phyloP scores from a whole-genome alignment of 169 alveolate species.

The Plasmodium relictum region DNA sequence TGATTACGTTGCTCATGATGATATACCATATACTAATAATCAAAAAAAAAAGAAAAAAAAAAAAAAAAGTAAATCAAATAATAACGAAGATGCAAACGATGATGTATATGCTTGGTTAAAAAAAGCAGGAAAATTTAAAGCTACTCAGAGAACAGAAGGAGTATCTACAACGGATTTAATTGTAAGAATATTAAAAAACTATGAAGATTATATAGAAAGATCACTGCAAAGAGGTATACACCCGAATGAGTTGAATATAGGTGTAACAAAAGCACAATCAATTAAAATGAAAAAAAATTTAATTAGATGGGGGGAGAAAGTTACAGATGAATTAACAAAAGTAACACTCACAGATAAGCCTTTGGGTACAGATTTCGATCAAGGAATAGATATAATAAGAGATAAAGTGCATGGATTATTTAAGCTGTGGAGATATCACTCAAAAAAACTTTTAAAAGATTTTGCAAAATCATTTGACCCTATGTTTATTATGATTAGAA shows the following conservation, averaged over 20 bases:
- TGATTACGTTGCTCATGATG: slow-evolving; percentile 96
- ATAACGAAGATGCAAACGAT: slow-evolving; percentile 83
- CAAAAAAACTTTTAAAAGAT: slow-evolving; percentile 76
- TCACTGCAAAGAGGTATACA: slow-evolving; percentile 95
- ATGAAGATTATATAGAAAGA: slow-evolving; percentile 95
- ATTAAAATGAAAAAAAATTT: slow-evolving; percentile 91
- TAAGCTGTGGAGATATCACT: slow-evolving; percentile 79
- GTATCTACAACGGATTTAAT: slow-evolving; percentile 97
- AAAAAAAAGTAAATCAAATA: slow-evolving; percentile 74
- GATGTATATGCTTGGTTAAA: slow-evolving; percentile 94
- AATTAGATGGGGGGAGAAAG: slow-evolving; percentile 90
- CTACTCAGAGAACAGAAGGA: slow-evolving; percentile 96
- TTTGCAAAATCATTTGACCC: slow-evolving; percentile 78
- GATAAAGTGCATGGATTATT: slow-evolving; percentile 77
- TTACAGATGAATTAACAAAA: slow-evolving; percentile 89
- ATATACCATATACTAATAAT: slow-evolving; percentile 92
- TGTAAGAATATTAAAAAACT: slow-evolving; percentile 94
- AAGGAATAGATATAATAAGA: slow-evolving; percentile 81
- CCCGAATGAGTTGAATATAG: slow-evolving; percentile 94
- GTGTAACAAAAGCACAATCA: slow-evolving; percentile 91
- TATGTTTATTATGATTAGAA: slow-evolving; percentile 58
- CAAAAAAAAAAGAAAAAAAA: slow-evolving; percentile 67
- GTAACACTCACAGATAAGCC: slow-evolving; percentile 91
- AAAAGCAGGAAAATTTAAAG: slow-evolving; percentile 93
- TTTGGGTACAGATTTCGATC: slow-evolving; percentile 83